Base-by-base conservation (phyloP, 805 yeast genomes). In the Saccharomycopsis oosterbeekiorum region DNA sequence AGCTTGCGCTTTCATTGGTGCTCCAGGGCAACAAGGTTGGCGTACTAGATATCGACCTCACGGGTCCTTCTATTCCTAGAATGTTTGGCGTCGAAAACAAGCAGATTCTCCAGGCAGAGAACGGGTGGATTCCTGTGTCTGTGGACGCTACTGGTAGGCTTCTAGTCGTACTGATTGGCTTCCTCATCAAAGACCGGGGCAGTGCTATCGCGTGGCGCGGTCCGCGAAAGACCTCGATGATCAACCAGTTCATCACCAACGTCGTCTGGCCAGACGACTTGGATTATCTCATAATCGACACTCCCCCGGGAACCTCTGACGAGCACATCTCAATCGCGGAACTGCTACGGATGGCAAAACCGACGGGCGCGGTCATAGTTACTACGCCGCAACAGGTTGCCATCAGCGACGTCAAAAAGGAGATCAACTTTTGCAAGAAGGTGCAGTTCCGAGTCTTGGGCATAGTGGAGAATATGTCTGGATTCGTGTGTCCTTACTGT, bases 291-390 rank as follows among this genome's bases (percentile, higher is more conserved):
- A 80, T 94, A 15, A 87, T 94, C 17, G 99, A 94, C 69, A 94
- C 99, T 0, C 99, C 99, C 0, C 99, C 99, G 0, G 99, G 99
- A 0, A 94, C 99, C 0, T 87, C 97, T 0, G 99, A 94, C 73
- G 99, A 94, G 71, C 99, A 94, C 73, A 94, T 94, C 43, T 91
- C 97, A 3, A 87, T 96, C 43, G 97, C 97, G 4, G 98, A 94
- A 70, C 96, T 91, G 71, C 77, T 94, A 50, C 74, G 86, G 61
- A 73, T 77, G 65, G 84, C 84, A 0, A 78, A 79, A 34, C 90
- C 93, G 1, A 97, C 90, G 67, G 98, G 98, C 0, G 97, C 97
- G 0, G 85, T 94, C 0, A 82, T 94, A 1, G 99, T 94, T 6
- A 94, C 99, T 0, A 94, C 99, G 0, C 99, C 99, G 0, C 99